These are phyloP conservation scores for Amniculicola lignicola DNA, from an alignment of 495 filamentous ascomycete genomes.

Conservation along the genomic window DNA sequence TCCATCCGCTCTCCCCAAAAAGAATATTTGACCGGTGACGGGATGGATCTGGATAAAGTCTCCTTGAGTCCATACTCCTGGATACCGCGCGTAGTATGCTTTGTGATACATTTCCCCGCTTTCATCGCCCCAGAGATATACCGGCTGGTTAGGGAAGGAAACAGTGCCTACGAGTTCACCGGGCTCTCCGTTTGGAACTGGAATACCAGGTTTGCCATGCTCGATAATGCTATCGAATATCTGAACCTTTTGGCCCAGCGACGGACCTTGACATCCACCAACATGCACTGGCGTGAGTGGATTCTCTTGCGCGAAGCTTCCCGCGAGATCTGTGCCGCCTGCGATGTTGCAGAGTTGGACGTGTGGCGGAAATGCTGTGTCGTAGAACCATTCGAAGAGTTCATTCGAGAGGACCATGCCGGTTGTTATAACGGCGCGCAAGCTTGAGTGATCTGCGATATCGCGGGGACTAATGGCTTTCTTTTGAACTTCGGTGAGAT, in stretches of 20 bases:
- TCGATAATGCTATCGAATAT: constrained; percentile 61
- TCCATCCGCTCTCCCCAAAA: constrained; percentile 82
- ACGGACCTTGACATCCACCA: constrained; percentile 64
- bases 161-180: constrained; percentile 69
- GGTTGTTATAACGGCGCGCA: constrained; percentile 62
- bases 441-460: constrained; percentile 56
- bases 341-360: constrained; percentile 70
- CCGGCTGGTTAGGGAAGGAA: constrained; percentile 71
- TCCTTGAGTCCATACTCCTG: constrained; percentile 75
- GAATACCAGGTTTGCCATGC: constrained; percentile 51
- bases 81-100: constrained; percentile 70
- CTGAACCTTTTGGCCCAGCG: constrained; percentile 61
- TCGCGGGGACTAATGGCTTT: constrained; percentile 56
- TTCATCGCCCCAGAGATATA: constrained; percentile 65
- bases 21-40: constrained; percentile 58
- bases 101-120: constrained; percentile 58
- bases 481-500: constrained; percentile 66
- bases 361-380: constrained; percentile 63
- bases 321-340: constrained; percentile 75
- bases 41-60: constrained; percentile 74
- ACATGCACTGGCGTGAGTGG: constrained; percentile 68
- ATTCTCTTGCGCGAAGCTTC: constrained; percentile 66
- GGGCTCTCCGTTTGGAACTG: constrained; percentile 58
- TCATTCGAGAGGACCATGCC: constrained; percentile 75
- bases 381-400: constrained; percentile 80